Conservation (phyloP, 495 filamentous ascomycete species). For the Patellaria atrata region DNA sequence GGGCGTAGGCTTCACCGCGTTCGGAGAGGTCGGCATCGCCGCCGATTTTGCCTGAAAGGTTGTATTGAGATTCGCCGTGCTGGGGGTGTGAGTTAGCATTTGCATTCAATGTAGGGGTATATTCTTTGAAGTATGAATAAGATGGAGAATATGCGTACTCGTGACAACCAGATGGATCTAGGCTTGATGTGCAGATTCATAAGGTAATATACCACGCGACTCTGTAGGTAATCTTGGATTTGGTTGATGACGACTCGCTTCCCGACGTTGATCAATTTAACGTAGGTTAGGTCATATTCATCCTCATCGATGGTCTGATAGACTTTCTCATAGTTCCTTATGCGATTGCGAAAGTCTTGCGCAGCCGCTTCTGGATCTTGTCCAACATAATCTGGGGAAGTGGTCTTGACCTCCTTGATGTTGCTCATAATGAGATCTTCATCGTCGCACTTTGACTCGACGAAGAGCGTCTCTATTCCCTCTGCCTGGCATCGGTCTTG, state of each 20-base stretch:
- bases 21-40: slow-evolving; percentile 77
- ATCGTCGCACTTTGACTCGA: slow-evolving; percentile 91
- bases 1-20: slow-evolving; percentile 78
- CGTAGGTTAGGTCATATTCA: slow-evolving; percentile 74
- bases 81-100: slow-evolving; percentile 28
- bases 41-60: slow-evolving; percentile 75
- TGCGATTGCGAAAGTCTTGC: slow-evolving; percentile 81
- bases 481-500: slow-evolving; percentile 55
- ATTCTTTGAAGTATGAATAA: neutral
- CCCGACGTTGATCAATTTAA: slow-evolving; percentile 94
- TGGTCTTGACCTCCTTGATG: slow-evolving; percentile 94
- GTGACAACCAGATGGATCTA: slow-evolving; percentile 92
- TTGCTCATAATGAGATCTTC: slow-evolving; percentile 93
- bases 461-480: slow-evolving; percentile 79
- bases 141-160: slow-evolving; percentile 43
- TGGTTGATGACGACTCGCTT: slow-evolving; percentile 92
- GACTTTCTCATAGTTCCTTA: slow-evolving; percentile 89
- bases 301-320: slow-evolving; percentile 84
- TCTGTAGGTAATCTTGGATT: slow-evolving; percentile 92
- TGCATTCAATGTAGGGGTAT: too few relatives aligned
- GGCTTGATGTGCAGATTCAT: slow-evolving; percentile 98
- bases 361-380: slow-evolving; percentile 87
- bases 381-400: slow-evolving; percentile 83
- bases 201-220: slow-evolving; percentile 89
- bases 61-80: slow-evolving; percentile 91